Percentiles rank a stretch among this genome's conserved stretches.
phyloP scores from a whole-genome alignment of 116 monocot genomes.

The Cymodocea nodosa region DNA sequence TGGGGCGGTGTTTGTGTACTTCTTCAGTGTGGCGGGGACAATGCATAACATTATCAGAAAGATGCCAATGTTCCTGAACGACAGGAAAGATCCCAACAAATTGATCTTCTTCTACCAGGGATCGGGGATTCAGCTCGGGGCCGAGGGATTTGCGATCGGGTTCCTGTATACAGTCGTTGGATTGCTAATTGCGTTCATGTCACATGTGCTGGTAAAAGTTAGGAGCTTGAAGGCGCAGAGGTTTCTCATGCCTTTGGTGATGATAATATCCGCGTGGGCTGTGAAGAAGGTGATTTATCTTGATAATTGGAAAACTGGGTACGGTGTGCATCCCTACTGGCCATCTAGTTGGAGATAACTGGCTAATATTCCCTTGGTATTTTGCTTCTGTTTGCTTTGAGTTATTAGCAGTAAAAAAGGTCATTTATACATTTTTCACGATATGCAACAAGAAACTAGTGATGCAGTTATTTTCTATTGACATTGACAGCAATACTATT shows the following conservation, averaged over 20 bases:
- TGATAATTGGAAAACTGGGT: constrained; percentile 99
- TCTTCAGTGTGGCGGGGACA: constrained; percentile 83
- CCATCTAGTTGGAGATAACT: constrained; percentile 67
- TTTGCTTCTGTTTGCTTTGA: too few relatives aligned
- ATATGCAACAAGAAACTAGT: too few relatives aligned
- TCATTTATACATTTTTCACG: too few relatives aligned
- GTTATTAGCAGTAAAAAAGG: too few relatives aligned
- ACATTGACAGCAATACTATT: too few relatives aligned
- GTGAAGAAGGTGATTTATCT: constrained; percentile 78
- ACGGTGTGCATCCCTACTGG: constrained; percentile 76
- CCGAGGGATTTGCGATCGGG: constrained; percentile 80
- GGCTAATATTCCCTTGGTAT: too few relatives aligned
- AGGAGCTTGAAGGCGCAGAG: constrained; percentile 44
- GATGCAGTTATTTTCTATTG: too few relatives aligned
- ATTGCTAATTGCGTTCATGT: constrained; percentile 53
- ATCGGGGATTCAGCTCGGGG: constrained; percentile 92
- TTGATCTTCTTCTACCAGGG: constrained; percentile 88
- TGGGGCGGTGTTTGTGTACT: constrained; percentile 70
- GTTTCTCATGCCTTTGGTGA: constrained; percentile 51
- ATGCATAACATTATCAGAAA: constrained; percentile 87
- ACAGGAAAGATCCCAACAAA: constrained; percentile 41
- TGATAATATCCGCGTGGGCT: constrained; percentile 71
- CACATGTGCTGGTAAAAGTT: constrained; percentile 47
- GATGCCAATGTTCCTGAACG: constrained; percentile 65
- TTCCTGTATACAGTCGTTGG: constrained; percentile 77